Evolutionary conservation across 495 filamentous ascomycete genomes (phyloP).

Genomic region (Darksidea phi): DNA sequence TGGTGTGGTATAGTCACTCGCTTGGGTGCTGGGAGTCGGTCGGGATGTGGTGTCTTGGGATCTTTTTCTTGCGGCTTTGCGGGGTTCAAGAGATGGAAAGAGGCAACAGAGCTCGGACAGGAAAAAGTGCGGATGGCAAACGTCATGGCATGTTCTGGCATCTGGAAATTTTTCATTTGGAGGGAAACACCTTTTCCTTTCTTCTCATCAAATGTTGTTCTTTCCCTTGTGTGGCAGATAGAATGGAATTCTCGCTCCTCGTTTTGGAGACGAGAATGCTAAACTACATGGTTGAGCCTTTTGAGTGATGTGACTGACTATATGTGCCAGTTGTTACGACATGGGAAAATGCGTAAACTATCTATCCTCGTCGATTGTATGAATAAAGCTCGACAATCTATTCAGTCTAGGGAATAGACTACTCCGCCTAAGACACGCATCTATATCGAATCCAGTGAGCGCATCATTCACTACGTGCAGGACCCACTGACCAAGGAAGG

Average conservation of each 20-base stretch:
- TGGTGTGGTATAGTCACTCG: too few species aligned
- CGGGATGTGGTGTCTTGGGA: background rate
- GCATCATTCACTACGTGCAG: too few species aligned
- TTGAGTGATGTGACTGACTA: too few species aligned
- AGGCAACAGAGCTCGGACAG: background rate
- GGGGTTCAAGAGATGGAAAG: background rate
- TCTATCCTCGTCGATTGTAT: too few species aligned
- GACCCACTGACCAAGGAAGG: too few species aligned
- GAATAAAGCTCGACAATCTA: too few species aligned
- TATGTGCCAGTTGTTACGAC: too few species aligned
- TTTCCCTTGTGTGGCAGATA: conserved; percentile 4
- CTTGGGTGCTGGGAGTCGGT: background rate
- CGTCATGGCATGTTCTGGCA: background rate
- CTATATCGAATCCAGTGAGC: too few species aligned
- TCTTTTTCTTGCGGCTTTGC: background rate
- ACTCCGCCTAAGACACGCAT: too few species aligned
- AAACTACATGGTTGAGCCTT: background rate
- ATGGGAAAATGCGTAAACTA: too few species aligned
- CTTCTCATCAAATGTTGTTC: background rate
- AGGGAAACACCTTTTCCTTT: background rate
- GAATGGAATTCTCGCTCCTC: conserved; percentile 3
- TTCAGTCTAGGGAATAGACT: too few species aligned
- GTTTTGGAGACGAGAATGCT: background rate
- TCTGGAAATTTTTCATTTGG: background rate
- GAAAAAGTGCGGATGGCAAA: background rate